These are phyloP conservation scores for Fusarium vanettenii DNA, from an alignment of 2,329 filamentous ascomycete species.

Conservation along the genomic window DNA sequence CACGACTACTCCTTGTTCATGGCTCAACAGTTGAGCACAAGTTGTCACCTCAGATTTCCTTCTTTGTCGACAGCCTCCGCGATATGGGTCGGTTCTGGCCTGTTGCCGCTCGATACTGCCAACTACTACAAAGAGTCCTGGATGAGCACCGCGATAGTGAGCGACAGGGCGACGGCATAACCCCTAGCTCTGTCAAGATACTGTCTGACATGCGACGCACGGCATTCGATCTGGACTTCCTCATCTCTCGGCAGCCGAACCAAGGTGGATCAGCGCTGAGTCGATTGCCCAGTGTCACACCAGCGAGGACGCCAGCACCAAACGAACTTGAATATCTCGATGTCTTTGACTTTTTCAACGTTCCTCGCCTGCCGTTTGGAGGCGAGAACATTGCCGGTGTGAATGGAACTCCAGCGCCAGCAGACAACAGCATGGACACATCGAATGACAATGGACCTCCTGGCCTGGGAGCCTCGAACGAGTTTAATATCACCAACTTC, in stretches of 20 bases:
- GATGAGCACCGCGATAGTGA: slow-evolving; percentile 88
- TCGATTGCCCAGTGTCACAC: slow-evolving; percentile 65
- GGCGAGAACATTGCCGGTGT: slow-evolving; percentile 48
- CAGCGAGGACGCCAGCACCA: slow-evolving; percentile 75
- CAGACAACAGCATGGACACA: slow-evolving; percentile 43
- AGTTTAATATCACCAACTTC: slow-evolving; percentile 83
- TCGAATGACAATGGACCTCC: slow-evolving; percentile 38
- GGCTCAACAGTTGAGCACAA: slow-evolving; percentile 90
- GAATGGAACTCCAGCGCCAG: slow-evolving; percentile 32
- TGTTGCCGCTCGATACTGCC: slow-evolving; percentile 84
- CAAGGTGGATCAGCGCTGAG: slow-evolving; percentile 55
- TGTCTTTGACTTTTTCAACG: slow-evolving; percentile 95
- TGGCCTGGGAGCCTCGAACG: slow-evolving; percentile 58
- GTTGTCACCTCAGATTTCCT: slow-evolving; percentile 80
- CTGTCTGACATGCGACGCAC: slow-evolving; percentile 91
- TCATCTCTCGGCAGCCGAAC: slow-evolving; percentile 84
- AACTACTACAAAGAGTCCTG: slow-evolving; percentile 82
- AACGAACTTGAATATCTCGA: slow-evolving; percentile 92
- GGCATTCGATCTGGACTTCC: slow-evolving; percentile 88
- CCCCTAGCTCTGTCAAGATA: slow-evolving; percentile 86
- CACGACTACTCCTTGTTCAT: slow-evolving; percentile 87
- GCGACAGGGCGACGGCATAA: slow-evolving; percentile 77
- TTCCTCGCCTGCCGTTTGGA: slow-evolving; percentile 75
- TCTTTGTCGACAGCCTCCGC: slow-evolving; percentile 84
- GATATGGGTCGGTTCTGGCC: slow-evolving; percentile 88